Evolutionary conservation across 805 yeast genomes (phyloP).

Genomic region (Saturnispora ahearnii): DNA sequence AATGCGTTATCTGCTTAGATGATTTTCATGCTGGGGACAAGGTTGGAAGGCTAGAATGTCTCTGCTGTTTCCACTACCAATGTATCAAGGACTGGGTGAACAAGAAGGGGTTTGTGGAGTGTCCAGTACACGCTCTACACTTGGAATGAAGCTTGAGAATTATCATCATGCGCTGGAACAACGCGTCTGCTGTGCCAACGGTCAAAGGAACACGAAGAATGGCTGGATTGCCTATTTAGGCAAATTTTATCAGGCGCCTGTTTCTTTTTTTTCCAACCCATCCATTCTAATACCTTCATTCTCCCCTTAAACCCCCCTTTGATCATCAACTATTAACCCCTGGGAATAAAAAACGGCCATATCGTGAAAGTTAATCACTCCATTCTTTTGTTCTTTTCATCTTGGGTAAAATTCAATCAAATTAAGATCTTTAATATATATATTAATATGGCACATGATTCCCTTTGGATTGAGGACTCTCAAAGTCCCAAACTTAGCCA

Average conservation of each 20-base stretch:
- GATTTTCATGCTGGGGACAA: conserved; percentile 78
- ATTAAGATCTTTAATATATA: background rate
- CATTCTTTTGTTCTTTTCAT: background rate
- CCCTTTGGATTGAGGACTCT: conserved; percentile 1
- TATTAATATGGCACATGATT: background rate
- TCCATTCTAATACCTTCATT: background rate
- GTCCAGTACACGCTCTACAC: conserved; percentile 70
- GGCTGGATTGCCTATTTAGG: conserved; percentile 5
- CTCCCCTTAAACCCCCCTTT: background rate
- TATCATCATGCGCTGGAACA: background rate
- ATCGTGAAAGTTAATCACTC: background rate
- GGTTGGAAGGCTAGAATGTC: conserved; percentile 86
- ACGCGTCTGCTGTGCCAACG: background rate
- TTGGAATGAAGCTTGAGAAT: conserved; percentile 4
- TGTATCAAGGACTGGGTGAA: conserved; percentile 91
- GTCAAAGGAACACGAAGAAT: background rate
- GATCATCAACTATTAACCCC: background rate
- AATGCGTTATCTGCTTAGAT: conserved; percentile 92
- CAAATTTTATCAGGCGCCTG: background rate
- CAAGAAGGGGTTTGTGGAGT: conserved; percentile 74
- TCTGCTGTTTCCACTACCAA: conserved; percentile 86
- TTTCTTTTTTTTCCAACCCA: background rate
- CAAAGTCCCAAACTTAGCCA: background rate
- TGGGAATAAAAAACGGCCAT: background rate
- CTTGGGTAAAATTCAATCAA: background rate